Evolutionary conservation across 2,329 filamentous ascomycete genomes (phyloP), one percentile per base, ranked within the genome.

Genomic region (Epichloe gansuensis): DNA sequence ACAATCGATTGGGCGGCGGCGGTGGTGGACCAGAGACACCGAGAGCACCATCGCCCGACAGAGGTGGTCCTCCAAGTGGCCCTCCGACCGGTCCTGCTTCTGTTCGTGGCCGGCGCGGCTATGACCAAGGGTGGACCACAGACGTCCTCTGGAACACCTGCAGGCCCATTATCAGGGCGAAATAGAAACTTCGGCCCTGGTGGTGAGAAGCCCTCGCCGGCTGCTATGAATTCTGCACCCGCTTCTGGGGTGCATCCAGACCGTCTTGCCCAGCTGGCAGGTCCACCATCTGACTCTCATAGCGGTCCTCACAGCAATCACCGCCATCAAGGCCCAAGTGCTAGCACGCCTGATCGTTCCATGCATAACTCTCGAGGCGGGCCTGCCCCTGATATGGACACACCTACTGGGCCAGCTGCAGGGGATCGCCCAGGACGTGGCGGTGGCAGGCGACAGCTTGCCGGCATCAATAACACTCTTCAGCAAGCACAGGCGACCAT

Each of bases 391-490:
- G 67, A 69, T 3, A 48, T 54, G 3, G 59, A 56, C 17, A 65
- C 67, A 5, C 67, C 67, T 2, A 69, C 71, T 6, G 67, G 67
- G 0, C 67, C 67, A 13, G 60, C 67, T 28, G 58, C 61, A 8
- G 62, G 63, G 21, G 71, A 75, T 31, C 66, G 72, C 34, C 54
- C 59, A 28, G 59, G 64, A 39, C 62, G 61, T 31, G 67, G 57
- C 58, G 72, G 75, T 34, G 70, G 74, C 17, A 69, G 73, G 54
- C 71, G 80, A 53, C 78, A 83, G 58, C 68, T 84, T 34, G 75
- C 75, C 12, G 75, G 77, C 46, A 83, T 85, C 54, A 81, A 82
- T 58, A 80, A 67, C 56, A 78, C 74, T 49, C 70, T 82, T 4
- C 75, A 77, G 57, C 74, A 78, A 62, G 72, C 73, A 1, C 75